Base-by-base conservation (phyloP, 331 rosid genomes). In the Malus hybrid region DNA sequence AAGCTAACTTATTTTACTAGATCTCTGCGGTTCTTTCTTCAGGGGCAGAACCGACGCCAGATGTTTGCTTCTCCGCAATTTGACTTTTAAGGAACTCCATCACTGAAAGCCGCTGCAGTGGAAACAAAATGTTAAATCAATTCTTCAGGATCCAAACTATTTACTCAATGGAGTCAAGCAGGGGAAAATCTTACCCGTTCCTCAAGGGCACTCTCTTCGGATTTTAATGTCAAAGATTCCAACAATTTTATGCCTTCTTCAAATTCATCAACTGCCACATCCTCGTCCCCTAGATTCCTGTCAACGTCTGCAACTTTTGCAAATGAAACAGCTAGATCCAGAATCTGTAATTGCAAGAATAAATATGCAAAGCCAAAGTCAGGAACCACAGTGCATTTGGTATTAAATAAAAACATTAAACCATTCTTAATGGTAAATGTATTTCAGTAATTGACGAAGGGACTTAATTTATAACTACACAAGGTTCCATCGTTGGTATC, bases 261-360 rank as follows among this genome's bases (percentile, higher is more conserved):
- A 74, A 93, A 93, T 65, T 91, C 94, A 76, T 84, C 81, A 20
- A 80, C 82, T 5, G 97, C 98, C 34, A 82, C 68, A 65, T 84
- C 93, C 82, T 91, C 96, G 16, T 91, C 86, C 67, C 92, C 96
- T 32, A 93, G 57, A 83, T 81, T 88, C 87, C 93, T 85, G 86
- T 93, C 98, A 71, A 85, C 97, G 76, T 93, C 97, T 1, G 98
- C 96, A 29, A 91, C 96, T 87, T 93, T 91, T 63, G 98, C 96
- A 13, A 93, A 97, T 64, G 97, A 93, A 73, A 90, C 89, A 19
- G 96, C 92, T 73, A 91, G 85, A 82, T 93, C 96, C 77, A 93
- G 81, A 55, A 87, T 83, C 98, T 93, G 88, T 52, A 74, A 77
- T 66, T 15, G 14, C 36, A 70, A 56, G 24, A 83, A 78, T 75